Base-by-base conservation (phyloP, 2,329 filamentous ascomycete species). In the Lachnellula occidentalis region DNA sequence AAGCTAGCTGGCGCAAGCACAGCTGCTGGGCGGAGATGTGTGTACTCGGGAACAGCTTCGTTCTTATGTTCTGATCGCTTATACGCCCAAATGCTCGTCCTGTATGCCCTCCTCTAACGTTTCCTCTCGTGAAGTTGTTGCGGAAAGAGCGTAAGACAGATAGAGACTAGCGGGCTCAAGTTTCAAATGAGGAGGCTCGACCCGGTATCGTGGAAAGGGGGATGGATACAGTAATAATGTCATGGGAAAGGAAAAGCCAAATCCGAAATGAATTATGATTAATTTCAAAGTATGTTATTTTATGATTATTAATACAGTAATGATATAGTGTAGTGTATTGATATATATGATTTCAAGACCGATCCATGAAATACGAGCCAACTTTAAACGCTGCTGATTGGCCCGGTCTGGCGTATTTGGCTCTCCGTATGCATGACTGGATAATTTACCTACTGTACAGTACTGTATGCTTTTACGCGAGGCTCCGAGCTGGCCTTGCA, bases 1-100 rank as follows among this genome's bases (percentile, higher is more conserved):
- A 58, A 58, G 57, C 59, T 55, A 45, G 61, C 54, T 58, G 57
- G 61, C 61, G 58, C 58, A 56, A 56, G 53, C 59, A 55, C 58
- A 58, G 56, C 60, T 58, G 45, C 57, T 53, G 42, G 19, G 50
- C 48, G 51, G 34, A 37, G 39, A 53, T 45, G 46, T 34, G 34
- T 52, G 39, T 34, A 34, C 56, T 56, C 45, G 57, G 56, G 50
- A 54, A 17, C 51, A 56, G 52, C 49, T 34, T 45, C 43, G 48
- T 36, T 27, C 50, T 54, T 22, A 50, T 54, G 48, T 45, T 55
- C 43, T 49, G 19, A 45, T 34, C 8, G 27, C 48, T 45, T 36
- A 41, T 53, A 41, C 22, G 19, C 50, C 41, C n/a, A 12, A 12
- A 19, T 43, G 41, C 19, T 43, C 19, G 41, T 43, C 41, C 41